These are phyloP conservation scores for Euptelea pleiosperma DNA, from an alignment of 164 flowering plant species.

Conservation along the genomic window DNA sequence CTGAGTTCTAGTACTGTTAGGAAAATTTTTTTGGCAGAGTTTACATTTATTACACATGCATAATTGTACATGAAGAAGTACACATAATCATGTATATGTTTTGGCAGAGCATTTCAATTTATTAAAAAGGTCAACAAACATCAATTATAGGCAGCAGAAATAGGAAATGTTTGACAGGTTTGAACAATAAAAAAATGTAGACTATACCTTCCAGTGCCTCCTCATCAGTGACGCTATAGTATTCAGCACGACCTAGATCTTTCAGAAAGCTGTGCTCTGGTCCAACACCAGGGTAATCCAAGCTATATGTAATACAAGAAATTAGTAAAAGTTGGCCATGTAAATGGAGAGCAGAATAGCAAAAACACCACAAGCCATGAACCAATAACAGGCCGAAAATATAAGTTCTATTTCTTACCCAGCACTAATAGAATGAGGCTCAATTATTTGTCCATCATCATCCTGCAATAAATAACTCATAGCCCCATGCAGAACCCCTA, in stretches of 20 bases:
- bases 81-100: no score
- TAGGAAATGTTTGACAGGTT: background rate
- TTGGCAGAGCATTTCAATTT: background rate
- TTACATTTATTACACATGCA: background rate
- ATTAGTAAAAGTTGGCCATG: conserved; percentile 1
- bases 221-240: conserved; percentile 69
- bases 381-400: background rate
- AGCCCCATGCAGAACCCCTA: conserved; percentile 85
- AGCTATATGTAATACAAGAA: conserved; percentile 33
- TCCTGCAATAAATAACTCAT: conserved; percentile 87
- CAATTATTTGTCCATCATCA: conserved; percentile 85
- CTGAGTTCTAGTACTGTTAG: no score
- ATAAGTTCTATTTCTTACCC: conserved; percentile 44
- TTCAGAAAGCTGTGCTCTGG: conserved; percentile 95
- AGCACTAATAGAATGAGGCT: conserved; percentile 93
- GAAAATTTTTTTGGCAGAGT: background rate
- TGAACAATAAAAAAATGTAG: no score
- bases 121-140: background rate
- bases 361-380: background rate
- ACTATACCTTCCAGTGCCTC: conserved; percentile 90
- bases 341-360: background rate
- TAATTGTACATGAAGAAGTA: background rate
- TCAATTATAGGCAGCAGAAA: conserved; percentile 19
- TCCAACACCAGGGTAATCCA: conserved; percentile 98
- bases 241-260: conserved; percentile 86